Percentiles rank a stretch among this genome's conserved stretches.
Conservation (phyloP, 805 yeast genomes). For the Torulaspora microellipsoides region DNA sequence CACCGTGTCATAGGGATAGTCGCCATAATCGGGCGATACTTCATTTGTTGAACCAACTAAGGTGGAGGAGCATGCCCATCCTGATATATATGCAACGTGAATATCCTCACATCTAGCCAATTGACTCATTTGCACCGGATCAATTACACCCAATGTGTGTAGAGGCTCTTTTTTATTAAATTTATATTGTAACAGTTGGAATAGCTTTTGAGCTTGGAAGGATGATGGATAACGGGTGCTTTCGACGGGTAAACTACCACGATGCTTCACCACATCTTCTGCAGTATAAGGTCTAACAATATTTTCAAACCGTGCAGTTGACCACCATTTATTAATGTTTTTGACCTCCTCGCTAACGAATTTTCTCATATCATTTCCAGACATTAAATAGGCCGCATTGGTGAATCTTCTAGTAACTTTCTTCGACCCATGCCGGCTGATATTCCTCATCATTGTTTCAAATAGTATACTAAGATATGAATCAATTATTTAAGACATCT, state of each 20-base stretch:
- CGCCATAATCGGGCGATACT: slow-evolving; percentile 63
- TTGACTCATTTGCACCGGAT: slow-evolving; percentile 60
- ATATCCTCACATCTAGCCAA: slow-evolving; percentile 44
- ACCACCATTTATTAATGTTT: slow-evolving; percentile 48
- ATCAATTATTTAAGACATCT: too few species aligned
- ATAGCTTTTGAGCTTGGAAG: slow-evolving; percentile 49
- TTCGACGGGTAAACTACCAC: slow-evolving; percentile 43
- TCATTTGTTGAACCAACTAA: slow-evolving; percentile 55
- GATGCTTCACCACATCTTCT: slow-evolving; percentile 46
- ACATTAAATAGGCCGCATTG: too few species aligned
- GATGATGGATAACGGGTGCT: slow-evolving; percentile 43
- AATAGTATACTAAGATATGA: too few species aligned
- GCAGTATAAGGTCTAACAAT: slow-evolving; percentile 51
- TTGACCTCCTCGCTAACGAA: slow-evolving; percentile 34
- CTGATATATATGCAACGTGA: slow-evolving; percentile 52
- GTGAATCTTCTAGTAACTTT: too few species aligned
- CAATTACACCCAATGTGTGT: slow-evolving; percentile 56
- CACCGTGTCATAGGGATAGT: slow-evolving; percentile 64
- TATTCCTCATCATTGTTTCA: too few species aligned
- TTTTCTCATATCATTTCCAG: slow-evolving; percentile 26
- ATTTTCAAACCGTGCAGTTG: slow-evolving; percentile 42
- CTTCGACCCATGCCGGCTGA: too few species aligned
- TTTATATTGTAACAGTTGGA: slow-evolving; percentile 40
- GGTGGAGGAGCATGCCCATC: slow-evolving; percentile 58
- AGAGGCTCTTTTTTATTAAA: slow-evolving; percentile 43